Percentiles rank a stretch among this genome's conserved stretches.
phyloP scores from a whole-genome alignment of 345 rosid genomes.

The Eucalyptus camaldulensis region DNA sequence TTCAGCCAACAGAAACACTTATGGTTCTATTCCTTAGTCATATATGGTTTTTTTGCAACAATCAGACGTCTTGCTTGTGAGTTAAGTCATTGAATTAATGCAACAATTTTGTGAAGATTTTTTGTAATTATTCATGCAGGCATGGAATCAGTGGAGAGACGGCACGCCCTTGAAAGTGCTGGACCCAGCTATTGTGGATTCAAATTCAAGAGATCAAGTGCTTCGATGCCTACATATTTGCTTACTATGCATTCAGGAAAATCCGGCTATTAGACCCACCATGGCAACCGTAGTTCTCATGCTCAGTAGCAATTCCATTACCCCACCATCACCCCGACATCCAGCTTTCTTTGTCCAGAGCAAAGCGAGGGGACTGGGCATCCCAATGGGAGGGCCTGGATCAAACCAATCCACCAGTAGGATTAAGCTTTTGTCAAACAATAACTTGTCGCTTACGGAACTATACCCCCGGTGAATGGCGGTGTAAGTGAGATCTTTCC shows the following conservation, averaged over 20 bases:
- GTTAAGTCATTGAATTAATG: neutral
- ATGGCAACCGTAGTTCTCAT: slow-evolving; percentile 5
- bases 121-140: neutral
- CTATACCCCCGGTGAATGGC: slow-evolving; percentile 13
- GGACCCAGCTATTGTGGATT: slow-evolving; percentile 1
- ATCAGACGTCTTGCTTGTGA: neutral
- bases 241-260: slow-evolving; percentile 15
- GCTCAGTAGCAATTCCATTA: slow-evolving; percentile 1
- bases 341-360: slow-evolving; percentile 3
- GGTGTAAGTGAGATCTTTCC: neutral
- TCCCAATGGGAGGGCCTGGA: neutral
- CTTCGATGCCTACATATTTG: slow-evolving; percentile 10
- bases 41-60: neutral
- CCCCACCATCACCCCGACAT: neutral
- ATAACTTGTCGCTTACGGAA: slow-evolving; percentile 17
- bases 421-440: slow-evolving; percentile 5
- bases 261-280: slow-evolving; percentile 3
- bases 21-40: no score
- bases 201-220: slow-evolving; percentile 2
- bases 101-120: neutral
- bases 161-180: neutral
- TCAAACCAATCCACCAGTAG: neutral
- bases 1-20: neutral
- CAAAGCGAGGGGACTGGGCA: neutral
- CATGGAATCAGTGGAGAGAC: slow-evolving; percentile 9